Conservation (phyloP, 306 rosid species). For the Cucurbita ficifolia region DNA sequence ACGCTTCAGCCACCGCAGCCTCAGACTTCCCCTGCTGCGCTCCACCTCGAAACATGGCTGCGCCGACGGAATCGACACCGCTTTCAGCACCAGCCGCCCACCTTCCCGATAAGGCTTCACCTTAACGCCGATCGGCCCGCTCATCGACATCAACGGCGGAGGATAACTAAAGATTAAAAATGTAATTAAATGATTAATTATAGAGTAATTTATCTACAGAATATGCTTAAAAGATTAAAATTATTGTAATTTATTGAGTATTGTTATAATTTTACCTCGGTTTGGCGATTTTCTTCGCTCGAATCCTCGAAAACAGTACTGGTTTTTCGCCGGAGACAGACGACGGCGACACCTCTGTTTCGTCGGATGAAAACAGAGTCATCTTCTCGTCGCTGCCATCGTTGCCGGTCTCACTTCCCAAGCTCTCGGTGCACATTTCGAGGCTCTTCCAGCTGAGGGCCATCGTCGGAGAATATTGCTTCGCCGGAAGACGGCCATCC, state of each 20-base stretch:
- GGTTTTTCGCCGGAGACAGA: neutral
- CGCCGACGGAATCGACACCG: conserved; percentile 19
- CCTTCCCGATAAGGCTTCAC: conserved; percentile 54
- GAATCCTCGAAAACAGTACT: neutral
- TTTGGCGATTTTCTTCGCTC: neutral
- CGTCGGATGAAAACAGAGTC: conserved; percentile 12
- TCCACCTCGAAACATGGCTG: conserved; percentile 31
- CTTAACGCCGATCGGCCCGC: conserved; percentile 28
- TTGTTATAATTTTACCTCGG: neutral
- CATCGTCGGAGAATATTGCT: conserved; percentile 18
- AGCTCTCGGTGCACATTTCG: conserved; percentile 66
- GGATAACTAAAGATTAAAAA: conserved; percentile 25
- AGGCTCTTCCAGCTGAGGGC: conserved; percentile 45
- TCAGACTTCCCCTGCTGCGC: conserved; percentile 2
- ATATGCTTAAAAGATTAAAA: neutral
- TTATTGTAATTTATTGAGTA: neutral
- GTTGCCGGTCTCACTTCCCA: conserved; percentile 69
- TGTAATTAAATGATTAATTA: neutral
- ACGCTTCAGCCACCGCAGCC: conserved; percentile 8
- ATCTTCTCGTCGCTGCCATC: conserved; percentile 16
- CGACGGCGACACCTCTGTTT: neutral
- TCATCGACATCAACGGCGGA: conserved; percentile 48
- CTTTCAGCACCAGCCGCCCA: conserved; percentile 64
- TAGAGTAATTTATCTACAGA: neutral
- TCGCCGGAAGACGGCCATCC: conserved; percentile 41